A percentile compares a stretch with the other conserved stretches of the same genome.
Conservation (phyloP, 1,284 basidiomycete species). For the Cutaneotrichosporon sp. region DNA sequence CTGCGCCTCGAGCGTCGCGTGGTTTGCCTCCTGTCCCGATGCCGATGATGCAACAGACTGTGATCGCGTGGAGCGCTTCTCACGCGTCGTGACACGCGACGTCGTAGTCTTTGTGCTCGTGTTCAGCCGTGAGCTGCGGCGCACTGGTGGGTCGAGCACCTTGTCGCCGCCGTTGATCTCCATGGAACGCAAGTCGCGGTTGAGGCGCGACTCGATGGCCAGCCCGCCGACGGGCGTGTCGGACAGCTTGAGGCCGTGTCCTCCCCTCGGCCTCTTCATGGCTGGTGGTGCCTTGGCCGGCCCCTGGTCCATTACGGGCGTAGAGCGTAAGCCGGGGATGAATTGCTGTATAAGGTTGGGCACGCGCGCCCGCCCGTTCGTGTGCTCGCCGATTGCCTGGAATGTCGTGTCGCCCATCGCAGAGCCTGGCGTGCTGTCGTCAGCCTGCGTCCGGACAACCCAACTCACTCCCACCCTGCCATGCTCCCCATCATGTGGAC, state of each 20-base stretch:
- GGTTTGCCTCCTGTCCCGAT: constrained; percentile 63
- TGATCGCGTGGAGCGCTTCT: constrained; percentile 36
- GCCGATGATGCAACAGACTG: constrained; percentile 57
- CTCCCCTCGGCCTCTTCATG: constrained; percentile 48
- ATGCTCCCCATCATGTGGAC: constrained; percentile 42
- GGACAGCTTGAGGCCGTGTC: constrained; percentile 7
- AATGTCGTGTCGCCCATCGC: constrained; percentile 44
- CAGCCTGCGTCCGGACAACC: not conserved
- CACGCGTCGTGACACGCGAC: constrained; percentile 23
- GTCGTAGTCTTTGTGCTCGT: constrained; percentile 23
- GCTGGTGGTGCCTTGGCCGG: constrained; percentile 42
- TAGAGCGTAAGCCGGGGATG: constrained; percentile 27
- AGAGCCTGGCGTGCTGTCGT: constrained; percentile 36
- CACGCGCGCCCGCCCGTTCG: constrained; percentile 31
- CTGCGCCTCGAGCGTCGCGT: constrained; percentile 66
- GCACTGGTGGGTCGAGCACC: constrained; percentile 29
- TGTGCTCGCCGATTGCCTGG: constrained; percentile 29
- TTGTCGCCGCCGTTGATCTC: constrained; percentile 37
- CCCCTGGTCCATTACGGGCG: constrained; percentile 26
- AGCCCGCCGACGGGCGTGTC: constrained; percentile 17
- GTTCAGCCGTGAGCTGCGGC: constrained; percentile 45
- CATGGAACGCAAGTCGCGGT: constrained; percentile 34
- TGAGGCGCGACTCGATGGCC: constrained; percentile 23
- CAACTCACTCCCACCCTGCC: constrained; percentile 41
- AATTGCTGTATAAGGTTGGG: constrained; percentile 40